Percentiles rank a stretch among this genome's conserved stretches.
phyloP scores from a whole-genome alignment of 306 rosid genomes.

The Carpinus fangiana region DNA sequence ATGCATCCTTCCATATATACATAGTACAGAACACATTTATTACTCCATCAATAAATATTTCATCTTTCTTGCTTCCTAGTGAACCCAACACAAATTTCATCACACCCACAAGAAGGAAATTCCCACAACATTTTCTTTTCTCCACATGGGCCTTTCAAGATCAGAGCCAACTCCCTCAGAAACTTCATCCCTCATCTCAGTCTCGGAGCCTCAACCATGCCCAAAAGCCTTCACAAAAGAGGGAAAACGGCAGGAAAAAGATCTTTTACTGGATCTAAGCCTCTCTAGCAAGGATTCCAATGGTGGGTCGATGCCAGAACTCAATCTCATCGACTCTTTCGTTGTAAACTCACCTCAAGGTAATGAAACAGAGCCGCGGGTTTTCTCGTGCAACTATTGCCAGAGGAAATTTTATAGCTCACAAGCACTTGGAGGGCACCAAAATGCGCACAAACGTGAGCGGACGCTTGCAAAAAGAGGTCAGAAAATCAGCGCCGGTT shows the following conservation, averaged over 20 bases:
- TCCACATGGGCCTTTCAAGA: slow-evolving; percentile 38
- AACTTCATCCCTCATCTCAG: slow-evolving; percentile 41
- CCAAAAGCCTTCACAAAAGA: slow-evolving; percentile 30
- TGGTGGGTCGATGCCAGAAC: slow-evolving; percentile 53
- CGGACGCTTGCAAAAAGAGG: slow-evolving; percentile 73
- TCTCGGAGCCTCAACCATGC: slow-evolving; percentile 31
- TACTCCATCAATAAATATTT: slow-evolving; percentile 32
- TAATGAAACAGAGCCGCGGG: slow-evolving; percentile 46
- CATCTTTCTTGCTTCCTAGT: slow-evolving; percentile 25
- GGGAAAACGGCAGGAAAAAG: slow-evolving; percentile 7
- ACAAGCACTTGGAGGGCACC: slow-evolving; percentile 98
- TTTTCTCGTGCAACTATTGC: slow-evolving; percentile 95
- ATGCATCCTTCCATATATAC: slow-evolving; percentile 38
- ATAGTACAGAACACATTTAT: slow-evolving; percentile 38
- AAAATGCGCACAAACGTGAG: slow-evolving; percentile 93
- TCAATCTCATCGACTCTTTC: slow-evolving; percentile 68
- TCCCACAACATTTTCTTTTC: slow-evolving; percentile 9
- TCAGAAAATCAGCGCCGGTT: slow-evolving; percentile 36
- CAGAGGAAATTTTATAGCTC: slow-evolving; percentile 89
- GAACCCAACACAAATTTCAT: slow-evolving; percentile 31
- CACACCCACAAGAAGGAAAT: slow-evolving; percentile 21
- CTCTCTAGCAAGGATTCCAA: slow-evolving; percentile 52
- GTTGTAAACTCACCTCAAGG: slow-evolving; percentile 41
- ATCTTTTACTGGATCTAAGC: slow-evolving; percentile 63
- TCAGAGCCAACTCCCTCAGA: slow-evolving; percentile 43